Conservation (phyloP, 208 protist genomes). For the Trypanosoma platydactyli region DNA sequence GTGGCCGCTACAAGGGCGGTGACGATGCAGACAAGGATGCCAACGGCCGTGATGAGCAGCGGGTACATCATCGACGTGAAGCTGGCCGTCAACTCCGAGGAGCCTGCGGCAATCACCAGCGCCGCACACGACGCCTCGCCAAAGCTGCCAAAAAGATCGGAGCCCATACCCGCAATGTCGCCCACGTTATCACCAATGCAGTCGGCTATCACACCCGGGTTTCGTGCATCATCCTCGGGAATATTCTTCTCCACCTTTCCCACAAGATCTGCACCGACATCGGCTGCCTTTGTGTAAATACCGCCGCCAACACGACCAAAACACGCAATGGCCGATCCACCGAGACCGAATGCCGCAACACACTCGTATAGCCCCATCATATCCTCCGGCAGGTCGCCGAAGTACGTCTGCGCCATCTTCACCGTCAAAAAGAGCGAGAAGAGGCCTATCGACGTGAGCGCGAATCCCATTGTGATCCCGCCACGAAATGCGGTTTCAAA, state of each 20-base stretch:
- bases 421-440: slow-evolving; percentile 79
- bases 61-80: slow-evolving; percentile 91
- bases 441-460: slow-evolving; percentile 81
- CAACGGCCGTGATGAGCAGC: slow-evolving; percentile 78
- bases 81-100: slow-evolving; percentile 49
- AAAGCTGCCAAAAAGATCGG: slow-evolving; percentile 96
- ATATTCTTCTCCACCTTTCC: slow-evolving; percentile 96
- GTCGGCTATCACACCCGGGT: slow-evolving; percentile 96
- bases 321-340: slow-evolving; percentile 94
- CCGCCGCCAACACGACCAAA: slow-evolving; percentile 96
- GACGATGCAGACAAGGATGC: slow-evolving; percentile 76
- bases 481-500: slow-evolving; percentile 89
- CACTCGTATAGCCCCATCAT: slow-evolving; percentile 74
- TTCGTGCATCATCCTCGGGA: slow-evolving; percentile 96
- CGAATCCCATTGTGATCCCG: slow-evolving; percentile 89
- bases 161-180: slow-evolving; percentile 94
- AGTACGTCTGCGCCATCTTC: slow-evolving; percentile 63
- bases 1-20: slow-evolving; percentile 64
- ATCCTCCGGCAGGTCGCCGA: slow-evolving; percentile 36
- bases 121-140: slow-evolving; percentile 95
- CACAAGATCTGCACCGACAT: slow-evolving; percentile 95
- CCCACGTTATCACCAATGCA: slow-evolving; percentile 96
- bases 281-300: slow-evolving; percentile 96
- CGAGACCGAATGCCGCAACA: slow-evolving; percentile 95
- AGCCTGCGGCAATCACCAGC: slow-evolving; percentile 74